phyloP scores from a whole-genome alignment of 2,329 filamentous ascomycete species.

The Myriosclerotinia curreyana region DNA sequence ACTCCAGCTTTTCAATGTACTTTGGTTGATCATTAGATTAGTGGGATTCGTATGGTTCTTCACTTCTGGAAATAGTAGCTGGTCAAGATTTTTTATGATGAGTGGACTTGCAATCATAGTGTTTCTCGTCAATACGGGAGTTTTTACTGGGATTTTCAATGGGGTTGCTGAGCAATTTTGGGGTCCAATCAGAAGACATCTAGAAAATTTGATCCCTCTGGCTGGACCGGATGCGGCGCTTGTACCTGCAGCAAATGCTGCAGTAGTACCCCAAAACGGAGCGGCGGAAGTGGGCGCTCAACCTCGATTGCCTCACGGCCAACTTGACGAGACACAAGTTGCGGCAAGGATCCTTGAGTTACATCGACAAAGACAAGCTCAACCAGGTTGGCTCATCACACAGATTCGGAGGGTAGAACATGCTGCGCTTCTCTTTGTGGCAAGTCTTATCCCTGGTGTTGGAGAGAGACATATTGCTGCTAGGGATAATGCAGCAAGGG shows the following conservation, averaged over 20 bases:
- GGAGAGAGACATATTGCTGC: slow-evolving; percentile 59
- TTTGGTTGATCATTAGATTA: slow-evolving; percentile 60
- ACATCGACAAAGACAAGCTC: slow-evolving; percentile 42
- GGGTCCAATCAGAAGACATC: slow-evolving; percentile 55
- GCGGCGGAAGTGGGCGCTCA: slow-evolving; percentile 19
- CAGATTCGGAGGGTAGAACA: slow-evolving; percentile 56
- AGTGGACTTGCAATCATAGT: slow-evolving; percentile 52
- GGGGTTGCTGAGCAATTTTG: slow-evolving; percentile 53
- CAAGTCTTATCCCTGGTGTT: slow-evolving; percentile 63
- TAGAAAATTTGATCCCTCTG: slow-evolving; percentile 58
- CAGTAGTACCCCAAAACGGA: slow-evolving; percentile 34
- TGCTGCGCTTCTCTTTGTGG: slow-evolving; percentile 60
- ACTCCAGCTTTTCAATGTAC: slow-evolving; percentile 35
- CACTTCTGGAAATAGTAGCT: slow-evolving; percentile 55
- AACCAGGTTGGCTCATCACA: slow-evolving; percentile 50
- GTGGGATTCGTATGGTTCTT: slow-evolving; percentile 64
- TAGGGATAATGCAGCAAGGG: slow-evolving; percentile 37
- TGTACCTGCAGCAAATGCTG: slow-evolving; percentile 38
- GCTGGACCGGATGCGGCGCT: slow-evolving; percentile 43
- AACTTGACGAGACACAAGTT: slow-evolving; percentile 49
- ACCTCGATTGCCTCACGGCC: slow-evolving; percentile 27
- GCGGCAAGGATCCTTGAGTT: slow-evolving; percentile 54
- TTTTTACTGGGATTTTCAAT: slow-evolving; percentile 58
- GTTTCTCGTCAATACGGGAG: slow-evolving; percentile 58
- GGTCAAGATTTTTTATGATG: slow-evolving; percentile 57